Base-by-base conservation (phyloP, 2,329 filamentous ascomycete genomes). In the Colletotrichum truncatum region DNA sequence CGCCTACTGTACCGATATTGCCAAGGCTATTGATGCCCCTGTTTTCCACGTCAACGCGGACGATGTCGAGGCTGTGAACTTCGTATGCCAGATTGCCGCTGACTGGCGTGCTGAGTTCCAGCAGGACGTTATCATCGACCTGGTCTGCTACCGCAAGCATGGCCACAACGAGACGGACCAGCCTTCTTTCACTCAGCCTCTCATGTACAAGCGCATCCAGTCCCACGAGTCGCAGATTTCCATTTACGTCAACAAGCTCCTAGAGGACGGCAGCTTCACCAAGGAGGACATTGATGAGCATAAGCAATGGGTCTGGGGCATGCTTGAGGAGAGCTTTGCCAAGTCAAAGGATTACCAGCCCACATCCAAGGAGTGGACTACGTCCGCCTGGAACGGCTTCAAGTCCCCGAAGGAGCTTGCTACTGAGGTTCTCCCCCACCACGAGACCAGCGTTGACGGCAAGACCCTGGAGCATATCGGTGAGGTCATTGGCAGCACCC, bases 131-230 rank as follows among this genome's bases (percentile, higher is more conserved):
- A 94, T 99, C 72, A 93, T 99, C 75, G 96, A 99, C 79, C 89
- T 99, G 74, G 94, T 98, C 76, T 99, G 96, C 87, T 99, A 99
- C 87, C 92, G 96, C 76, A 99, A 98, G 85, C 90, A 98, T 79
- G 96, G 96, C 68, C 96, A 99, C 89, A 99, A 99, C 83, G 96
- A 99, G 85, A 99, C 96, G 10, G 96, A 99, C 77, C 96, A 99
- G 85, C 96, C 96, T 49, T 97, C 95, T 39, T 99, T 99, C 86
- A 99, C 96, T n/a, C 96, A 99, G 79, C 96, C 96, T 39, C 84
- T 98, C 72, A 99, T 99, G 96, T 99, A 99, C 89, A 98, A 98
- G 90, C 93, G 92, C 75, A 98, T 99, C 76, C 88, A 90, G 71
- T 86, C 91, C 66, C 93, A 98, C 78, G 87, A 91, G 69, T 89